Percentiles rank a stretch among this genome's conserved stretches.
These are phyloP conservation scores for Microsporum ferrugineum DNA, from an alignment of 2,329 filamentous ascomycete genomes.

Conservation along the genomic window DNA sequence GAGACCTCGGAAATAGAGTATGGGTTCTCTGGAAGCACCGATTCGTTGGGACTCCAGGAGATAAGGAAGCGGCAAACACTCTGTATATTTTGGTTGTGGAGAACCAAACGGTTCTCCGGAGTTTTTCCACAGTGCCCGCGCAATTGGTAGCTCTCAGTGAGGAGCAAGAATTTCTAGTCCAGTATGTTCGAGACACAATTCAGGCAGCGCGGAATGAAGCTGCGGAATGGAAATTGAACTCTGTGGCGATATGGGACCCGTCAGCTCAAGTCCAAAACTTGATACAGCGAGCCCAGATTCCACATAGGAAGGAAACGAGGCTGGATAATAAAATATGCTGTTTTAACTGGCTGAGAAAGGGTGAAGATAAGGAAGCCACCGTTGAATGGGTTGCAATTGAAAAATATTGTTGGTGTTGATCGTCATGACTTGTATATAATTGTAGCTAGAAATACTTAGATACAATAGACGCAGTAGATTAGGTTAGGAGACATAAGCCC, in stretches of 20 bases:
- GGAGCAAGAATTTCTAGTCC: conserved; percentile 9
- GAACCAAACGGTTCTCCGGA: neutral
- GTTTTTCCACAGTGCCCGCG: neutral
- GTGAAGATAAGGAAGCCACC: conserved; percentile 23
- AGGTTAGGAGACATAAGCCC: too few relatives aligned
- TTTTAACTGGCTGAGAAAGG: conserved; percentile 22
- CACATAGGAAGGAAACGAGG: conserved; percentile 7
- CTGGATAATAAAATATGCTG: neutral
- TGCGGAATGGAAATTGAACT: conserved; percentile 15
- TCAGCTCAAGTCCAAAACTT: conserved; percentile 8
- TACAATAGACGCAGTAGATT: too few relatives aligned
- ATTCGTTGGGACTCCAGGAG: neutral
- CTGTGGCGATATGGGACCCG: conserved; percentile 18
- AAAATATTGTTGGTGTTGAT: neutral
- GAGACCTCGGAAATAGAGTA: conserved; percentile 13
- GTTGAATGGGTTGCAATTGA: conserved; percentile 11
- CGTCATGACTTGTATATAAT: too few relatives aligned
- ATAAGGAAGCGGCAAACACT: conserved; percentile 7
- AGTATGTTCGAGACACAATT: conserved; percentile 14
- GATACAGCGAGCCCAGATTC: conserved; percentile 12
- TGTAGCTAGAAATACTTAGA: too few relatives aligned
- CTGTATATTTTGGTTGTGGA: conserved; percentile 17
- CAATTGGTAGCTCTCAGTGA: neutral
- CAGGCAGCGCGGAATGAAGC: conserved; percentile 17
- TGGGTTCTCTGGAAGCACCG: conserved; percentile 16